These are phyloP conservation scores for Aspergillus sp. DNA, from an alignment of 2,329 filamentous ascomycete genomes.

Conservation along the genomic window DNA sequence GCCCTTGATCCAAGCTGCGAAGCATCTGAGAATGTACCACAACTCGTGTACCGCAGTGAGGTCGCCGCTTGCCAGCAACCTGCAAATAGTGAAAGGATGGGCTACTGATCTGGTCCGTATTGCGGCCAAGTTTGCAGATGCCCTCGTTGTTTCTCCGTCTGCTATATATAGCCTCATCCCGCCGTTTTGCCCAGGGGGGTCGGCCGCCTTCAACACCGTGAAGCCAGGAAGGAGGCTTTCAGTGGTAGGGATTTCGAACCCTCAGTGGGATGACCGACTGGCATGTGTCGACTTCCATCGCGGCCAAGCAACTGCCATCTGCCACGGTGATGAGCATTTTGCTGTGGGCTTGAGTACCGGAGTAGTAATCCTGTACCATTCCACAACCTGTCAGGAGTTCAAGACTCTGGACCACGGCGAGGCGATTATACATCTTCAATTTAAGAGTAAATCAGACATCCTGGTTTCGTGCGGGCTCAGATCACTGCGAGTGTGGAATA, in stretches of 20 bases:
- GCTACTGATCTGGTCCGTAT: constrained; percentile 22
- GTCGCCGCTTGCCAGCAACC: constrained; percentile 11
- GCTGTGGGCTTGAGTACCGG: constrained; percentile 16
- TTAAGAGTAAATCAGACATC: constrained; percentile 19
- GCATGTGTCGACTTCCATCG: constrained; percentile 19
- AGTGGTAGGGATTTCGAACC: constrained; percentile 14
- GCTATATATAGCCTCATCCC: constrained; percentile 23
- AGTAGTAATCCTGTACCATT: constrained; percentile 12
- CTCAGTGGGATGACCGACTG: constrained; percentile 25
- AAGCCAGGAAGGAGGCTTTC: constrained; percentile 7
- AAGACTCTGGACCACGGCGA: constrained; percentile 20
- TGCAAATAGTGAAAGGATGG: constrained; percentile 17
- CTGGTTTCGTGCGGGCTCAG: constrained; percentile 23
- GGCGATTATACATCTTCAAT: constrained; percentile 20
- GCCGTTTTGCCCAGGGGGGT: constrained; percentile 24
- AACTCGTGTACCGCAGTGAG: constrained; percentile 3
- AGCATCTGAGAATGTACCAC: constrained; percentile 8
- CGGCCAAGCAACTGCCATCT: constrained; percentile 7
- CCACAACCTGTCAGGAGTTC: constrained; percentile 14
- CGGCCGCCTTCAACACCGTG: constrained; percentile 13
- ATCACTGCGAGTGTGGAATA: constrained; percentile 23
- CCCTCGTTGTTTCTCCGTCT: constrained; percentile 18
- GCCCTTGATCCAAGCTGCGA: constrained; percentile 7
- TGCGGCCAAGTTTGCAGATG: constrained; percentile 20
- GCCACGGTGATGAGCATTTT: constrained; percentile 9